Conservation (phyloP, 331 rosid genomes). For the Quercus tomentella region DNA sequence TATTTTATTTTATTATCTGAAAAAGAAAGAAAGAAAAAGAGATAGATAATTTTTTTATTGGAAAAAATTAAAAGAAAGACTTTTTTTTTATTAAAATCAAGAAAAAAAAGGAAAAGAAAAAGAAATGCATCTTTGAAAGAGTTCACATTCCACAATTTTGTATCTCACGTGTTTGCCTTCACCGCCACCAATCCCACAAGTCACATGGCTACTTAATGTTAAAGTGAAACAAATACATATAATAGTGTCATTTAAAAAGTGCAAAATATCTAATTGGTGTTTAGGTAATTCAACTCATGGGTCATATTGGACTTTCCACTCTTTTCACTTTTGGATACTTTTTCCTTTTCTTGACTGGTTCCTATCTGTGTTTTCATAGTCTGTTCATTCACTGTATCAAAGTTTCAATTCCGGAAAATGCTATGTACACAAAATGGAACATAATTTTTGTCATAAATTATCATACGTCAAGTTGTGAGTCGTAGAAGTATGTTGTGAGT, state of each 20-base stretch:
- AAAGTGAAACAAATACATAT: neutral
- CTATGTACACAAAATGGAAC: accelerated
- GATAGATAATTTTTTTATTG: too few species aligned
- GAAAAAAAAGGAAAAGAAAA: neutral
- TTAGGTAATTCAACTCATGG: neutral
- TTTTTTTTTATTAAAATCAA: too few species aligned
- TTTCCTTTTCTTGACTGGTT: neutral
- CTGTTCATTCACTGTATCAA: neutral
- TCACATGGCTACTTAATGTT: neutral
- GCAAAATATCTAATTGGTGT: slow-evolving; percentile 26
- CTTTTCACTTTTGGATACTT: slow-evolving; percentile 1
- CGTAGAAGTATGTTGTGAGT: accelerated
- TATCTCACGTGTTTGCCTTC: slow-evolving; percentile 43
- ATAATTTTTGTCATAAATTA: too few species aligned
- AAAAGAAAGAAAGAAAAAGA: too few species aligned
- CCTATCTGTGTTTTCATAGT: neutral
- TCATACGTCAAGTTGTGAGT: accelerated
- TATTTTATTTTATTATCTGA: too few species aligned
- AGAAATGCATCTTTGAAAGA: neutral
- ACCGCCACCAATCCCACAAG: neutral
- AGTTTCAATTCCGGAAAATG: neutral
- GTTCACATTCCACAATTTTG: slow-evolving; percentile 41
- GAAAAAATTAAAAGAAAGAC: too few species aligned
- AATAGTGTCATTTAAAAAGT: neutral
- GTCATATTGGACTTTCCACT: slow-evolving; percentile 6